Conservation (phyloP, 345 rosid species). For the Corchorus olitorius region DNA sequence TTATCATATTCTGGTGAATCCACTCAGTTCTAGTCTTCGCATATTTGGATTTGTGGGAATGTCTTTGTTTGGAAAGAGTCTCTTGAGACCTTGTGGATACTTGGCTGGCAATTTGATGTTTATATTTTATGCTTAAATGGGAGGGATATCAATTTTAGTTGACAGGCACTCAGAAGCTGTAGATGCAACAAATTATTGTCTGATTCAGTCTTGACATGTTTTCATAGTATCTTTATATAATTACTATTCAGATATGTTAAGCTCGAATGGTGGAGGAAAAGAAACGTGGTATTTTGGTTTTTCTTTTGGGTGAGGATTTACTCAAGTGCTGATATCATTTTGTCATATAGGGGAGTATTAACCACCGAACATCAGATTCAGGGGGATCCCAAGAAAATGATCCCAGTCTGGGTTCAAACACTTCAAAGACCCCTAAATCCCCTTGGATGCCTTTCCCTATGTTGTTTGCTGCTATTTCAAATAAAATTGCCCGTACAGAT, state of each 20-base stretch:
- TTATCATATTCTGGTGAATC: background rate
- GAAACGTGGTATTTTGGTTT: too few relatives aligned
- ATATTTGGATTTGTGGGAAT: background rate
- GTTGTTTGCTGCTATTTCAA: conserved; percentile 84
- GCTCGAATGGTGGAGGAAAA: background rate
- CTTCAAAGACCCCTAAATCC: conserved; percentile 64
- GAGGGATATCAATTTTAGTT: background rate
- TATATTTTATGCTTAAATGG: background rate
- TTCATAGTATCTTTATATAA: background rate
- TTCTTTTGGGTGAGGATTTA: background rate
- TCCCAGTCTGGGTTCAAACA: conserved; percentile 60
- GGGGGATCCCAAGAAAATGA: conserved; percentile 55
- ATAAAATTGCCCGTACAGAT: conserved; percentile 51
- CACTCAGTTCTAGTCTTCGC: background rate
- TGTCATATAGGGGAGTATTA: conserved; percentile 32
- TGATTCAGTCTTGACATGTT: background rate
- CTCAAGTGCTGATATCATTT: conserved; percentile 12
- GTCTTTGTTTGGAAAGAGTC: background rate
- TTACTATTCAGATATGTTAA: background rate
- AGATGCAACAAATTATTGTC: background rate
- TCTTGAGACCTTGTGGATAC: background rate
- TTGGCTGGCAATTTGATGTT: background rate
- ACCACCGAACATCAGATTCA: conserved; percentile 33
- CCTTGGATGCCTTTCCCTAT: conserved; percentile 96
- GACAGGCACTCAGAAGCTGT: background rate